Percentiles rank a stretch among this genome's conserved stretches.
These are phyloP conservation scores for Xylariaceae sp. DNA, from an alignment of 2,329 filamentous ascomycete genomes.

Conservation along the genomic window DNA sequence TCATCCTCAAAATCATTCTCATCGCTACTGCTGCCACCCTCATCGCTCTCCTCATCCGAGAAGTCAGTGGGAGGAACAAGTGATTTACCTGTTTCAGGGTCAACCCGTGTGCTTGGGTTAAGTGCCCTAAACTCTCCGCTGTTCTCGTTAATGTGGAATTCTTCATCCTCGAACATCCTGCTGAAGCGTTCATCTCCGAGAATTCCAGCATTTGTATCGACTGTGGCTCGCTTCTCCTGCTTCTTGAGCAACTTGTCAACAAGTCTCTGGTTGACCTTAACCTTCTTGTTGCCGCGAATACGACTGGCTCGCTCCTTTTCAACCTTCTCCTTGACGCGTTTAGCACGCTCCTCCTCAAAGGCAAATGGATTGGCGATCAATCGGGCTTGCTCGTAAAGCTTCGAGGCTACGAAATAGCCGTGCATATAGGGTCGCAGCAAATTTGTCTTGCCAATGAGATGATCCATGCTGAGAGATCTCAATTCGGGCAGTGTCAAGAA, in stretches of 20 bases:
- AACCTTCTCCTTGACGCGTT: conserved; percentile 92
- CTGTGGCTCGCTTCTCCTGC: conserved; percentile 64
- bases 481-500: conserved; percentile 92
- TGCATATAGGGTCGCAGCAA: conserved; percentile 97
- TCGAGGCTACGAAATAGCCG: conserved; percentile 95
- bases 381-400: conserved; percentile 92
- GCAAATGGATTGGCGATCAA: conserved; percentile 93
- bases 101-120: conserved; percentile 81
- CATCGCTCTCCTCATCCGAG: conserved; percentile 55
- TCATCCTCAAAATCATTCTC: conserved; percentile 48
- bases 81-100: conserved; percentile 39
- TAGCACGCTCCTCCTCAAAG: conserved; percentile 89
- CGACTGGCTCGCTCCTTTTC: conserved; percentile 95
- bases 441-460: conserved; percentile 89
- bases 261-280: conserved; percentile 90
- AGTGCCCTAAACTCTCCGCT: conserved; percentile 85
- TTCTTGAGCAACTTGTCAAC: conserved; percentile 76
- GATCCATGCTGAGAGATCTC: conserved; percentile 82
- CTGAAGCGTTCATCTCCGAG: conserved; percentile 88
- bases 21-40: conserved; percentile 45
- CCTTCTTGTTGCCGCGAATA: conserved; percentile 93
- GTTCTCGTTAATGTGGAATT: conserved; percentile 89
- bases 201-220: conserved; percentile 68
- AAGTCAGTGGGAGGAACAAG: conserved; percentile 46
- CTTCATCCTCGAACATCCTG: conserved; percentile 88